phyloP scores from a whole-genome alignment of 225 moss, liverwort and hornwort genomes.

The Asterella californica region DNA sequence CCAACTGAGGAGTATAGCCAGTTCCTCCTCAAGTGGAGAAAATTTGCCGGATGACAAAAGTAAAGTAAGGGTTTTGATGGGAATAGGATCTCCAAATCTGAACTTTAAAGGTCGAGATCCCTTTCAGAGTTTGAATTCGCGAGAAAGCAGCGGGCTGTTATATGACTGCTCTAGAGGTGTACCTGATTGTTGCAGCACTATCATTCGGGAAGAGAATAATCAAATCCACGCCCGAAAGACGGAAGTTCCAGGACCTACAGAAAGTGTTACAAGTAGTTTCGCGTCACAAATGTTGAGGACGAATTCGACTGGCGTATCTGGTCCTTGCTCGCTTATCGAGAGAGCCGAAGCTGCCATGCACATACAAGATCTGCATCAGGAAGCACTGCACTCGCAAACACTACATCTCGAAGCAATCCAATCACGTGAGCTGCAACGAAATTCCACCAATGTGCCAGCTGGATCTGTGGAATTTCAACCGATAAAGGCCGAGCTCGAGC shows the following conservation, averaged over 20 bases:
- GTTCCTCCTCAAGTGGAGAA: neutral
- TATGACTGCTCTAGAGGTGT: neutral
- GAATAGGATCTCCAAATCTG: neutral
- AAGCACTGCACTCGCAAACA: neutral
- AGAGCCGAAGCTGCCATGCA: neutral
- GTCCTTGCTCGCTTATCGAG: neutral
- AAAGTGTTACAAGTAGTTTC: neutral
- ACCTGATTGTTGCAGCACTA: neutral
- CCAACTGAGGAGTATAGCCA: neutral
- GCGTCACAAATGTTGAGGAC: neutral
- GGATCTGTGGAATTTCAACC: neutral
- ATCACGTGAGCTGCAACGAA: neutral
- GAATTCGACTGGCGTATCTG: neutral
- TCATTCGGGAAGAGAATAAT: neutral
- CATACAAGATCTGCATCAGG: slow-evolving; percentile 1
- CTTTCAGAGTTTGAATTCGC: neutral
- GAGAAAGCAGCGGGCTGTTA: neutral
- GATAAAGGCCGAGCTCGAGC: neutral
- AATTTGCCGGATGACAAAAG: slow-evolving; percentile 3
- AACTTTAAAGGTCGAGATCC: neutral
- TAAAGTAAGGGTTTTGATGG: slow-evolving; percentile 2
- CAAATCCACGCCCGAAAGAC: neutral
- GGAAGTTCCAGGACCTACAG: neutral
- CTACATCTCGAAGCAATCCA: neutral
- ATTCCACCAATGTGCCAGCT: no score